Evolutionary conservation across 2,329 filamentous ascomycete genomes (phyloP).

Genomic region (Talaromyces sp.): DNA sequence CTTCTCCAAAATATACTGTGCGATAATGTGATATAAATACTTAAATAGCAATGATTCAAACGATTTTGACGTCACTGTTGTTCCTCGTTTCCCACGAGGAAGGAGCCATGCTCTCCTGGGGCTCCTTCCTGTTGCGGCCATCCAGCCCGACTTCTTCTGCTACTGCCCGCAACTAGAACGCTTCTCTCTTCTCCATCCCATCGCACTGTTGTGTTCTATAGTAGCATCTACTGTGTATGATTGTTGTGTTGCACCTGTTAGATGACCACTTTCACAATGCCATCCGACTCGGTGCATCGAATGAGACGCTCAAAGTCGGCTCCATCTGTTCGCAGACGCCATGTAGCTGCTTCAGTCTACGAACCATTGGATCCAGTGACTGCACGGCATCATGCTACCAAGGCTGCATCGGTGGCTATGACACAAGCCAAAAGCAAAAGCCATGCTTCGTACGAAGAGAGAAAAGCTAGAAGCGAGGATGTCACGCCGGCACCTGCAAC

Average conservation of each 20-base stretch:
- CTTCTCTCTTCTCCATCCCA: neutral
- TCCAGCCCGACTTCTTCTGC: neutral
- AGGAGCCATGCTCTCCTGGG: neutral
- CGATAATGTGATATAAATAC: neutral
- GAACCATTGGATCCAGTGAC: slow-evolving; percentile 25
- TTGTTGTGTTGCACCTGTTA: slow-evolving; percentile 2
- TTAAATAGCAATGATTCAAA: neutral
- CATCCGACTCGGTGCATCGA: slow-evolving; percentile 22
- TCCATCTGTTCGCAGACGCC: slow-evolving; percentile 29
- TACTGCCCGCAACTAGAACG: neutral
- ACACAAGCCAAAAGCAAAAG: slow-evolving; percentile 26
- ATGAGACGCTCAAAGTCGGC: slow-evolving; percentile 34
- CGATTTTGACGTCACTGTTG: neutral
- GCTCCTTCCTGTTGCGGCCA: neutral
- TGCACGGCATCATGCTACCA: slow-evolving; percentile 29
- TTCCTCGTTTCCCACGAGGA: neutral
- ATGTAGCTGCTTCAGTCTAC: slow-evolving; percentile 15
- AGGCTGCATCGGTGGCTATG: slow-evolving; percentile 40
- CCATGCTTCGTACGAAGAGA: slow-evolving; percentile 12
- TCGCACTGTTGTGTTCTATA: slow-evolving; percentile 7
- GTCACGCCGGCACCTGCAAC: slow-evolving; percentile 20
- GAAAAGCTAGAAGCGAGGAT: slow-evolving; percentile 13
- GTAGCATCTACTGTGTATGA: slow-evolving; percentile 5
- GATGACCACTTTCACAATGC: slow-evolving; percentile 12
- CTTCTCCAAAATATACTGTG: neutral